phyloP scores from a whole-genome alignment of 129 eudicot species.

The carrot (Daucus carota) region DH1_v3.0 NC_030385.2:2888501-2889000 shows the following conservation, averaged over 20 bases:
- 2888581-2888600: constrained; percentile 7
- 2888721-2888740: constrained; percentile 54
- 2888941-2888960: not conserved
- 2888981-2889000: not conserved
- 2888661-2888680: constrained; percentile 37
- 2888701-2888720: constrained; percentile 55
- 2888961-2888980: not conserved
- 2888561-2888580: constrained; percentile 11
- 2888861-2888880: not conserved
- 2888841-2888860: not conserved
- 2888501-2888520: constrained; percentile 50
- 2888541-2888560: constrained; percentile 47
- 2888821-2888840: not conserved
- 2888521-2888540: constrained; percentile 33
- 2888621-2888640: constrained; percentile 28
- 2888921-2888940: not conserved
- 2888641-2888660: constrained; percentile 45
- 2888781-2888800: constrained; percentile 61
- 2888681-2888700: constrained; percentile 40
- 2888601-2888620: constrained; percentile 5
- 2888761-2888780: constrained; percentile 79
- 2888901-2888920: not conserved
- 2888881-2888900: not conserved
- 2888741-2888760: constrained; percentile 50
- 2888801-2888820: not conserved